A percentile compares a stretch with the other conserved stretches of the same genome.
These are phyloP conservation scores for Talaromyces pinophilus DNA, from an alignment of 2,329 filamentous ascomycete genomes.

Conservation along the genomic window DNA sequence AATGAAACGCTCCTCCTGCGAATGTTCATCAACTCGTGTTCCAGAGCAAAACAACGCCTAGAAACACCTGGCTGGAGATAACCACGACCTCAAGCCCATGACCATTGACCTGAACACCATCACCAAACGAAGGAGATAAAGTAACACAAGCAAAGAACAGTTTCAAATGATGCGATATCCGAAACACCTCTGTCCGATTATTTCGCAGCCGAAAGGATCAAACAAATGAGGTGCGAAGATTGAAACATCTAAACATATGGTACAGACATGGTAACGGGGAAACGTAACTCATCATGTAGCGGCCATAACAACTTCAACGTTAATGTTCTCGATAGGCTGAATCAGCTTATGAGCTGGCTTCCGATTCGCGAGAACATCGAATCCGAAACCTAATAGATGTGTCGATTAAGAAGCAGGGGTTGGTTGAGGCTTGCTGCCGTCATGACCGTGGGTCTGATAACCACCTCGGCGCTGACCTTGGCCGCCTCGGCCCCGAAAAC, in stretches of 20 bases:
- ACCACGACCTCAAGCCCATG: constrained; percentile 14
- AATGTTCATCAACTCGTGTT: constrained; percentile 11
- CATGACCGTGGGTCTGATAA: constrained; percentile 33
- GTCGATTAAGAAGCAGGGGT: constrained; percentile 33
- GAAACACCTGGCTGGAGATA: constrained; percentile 14
- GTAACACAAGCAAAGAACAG: not conserved
- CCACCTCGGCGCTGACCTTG: constrained; percentile 45
- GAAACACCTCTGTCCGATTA: constrained; percentile 8
- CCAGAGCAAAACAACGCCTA: constrained; percentile 12
- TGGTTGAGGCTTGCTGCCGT: constrained; percentile 34
- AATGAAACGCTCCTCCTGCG: constrained; percentile 15
- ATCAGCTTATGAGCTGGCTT: not conserved
- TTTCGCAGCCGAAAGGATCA: constrained; percentile 17
- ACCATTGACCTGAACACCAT: constrained; percentile 21
- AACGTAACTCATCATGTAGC: constrained; percentile 23
- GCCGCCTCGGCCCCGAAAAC: constrained; percentile 46
- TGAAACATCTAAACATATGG: constrained; percentile 23
- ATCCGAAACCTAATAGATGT: not conserved
- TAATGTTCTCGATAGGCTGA: constrained; percentile 8
- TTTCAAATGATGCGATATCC: constrained; percentile 5
- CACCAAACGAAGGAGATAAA: constrained; percentile 16
- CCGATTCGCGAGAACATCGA: constrained; percentile 7
- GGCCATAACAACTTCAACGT: constrained; percentile 22
- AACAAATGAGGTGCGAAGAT: constrained; percentile 6
- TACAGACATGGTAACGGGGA: constrained; percentile 21